Evolutionary conservation across 345 rosid genomes (phyloP), one percentile per base, ranked within the genome.

Genomic region (Gossypium herbaceum): DNA sequence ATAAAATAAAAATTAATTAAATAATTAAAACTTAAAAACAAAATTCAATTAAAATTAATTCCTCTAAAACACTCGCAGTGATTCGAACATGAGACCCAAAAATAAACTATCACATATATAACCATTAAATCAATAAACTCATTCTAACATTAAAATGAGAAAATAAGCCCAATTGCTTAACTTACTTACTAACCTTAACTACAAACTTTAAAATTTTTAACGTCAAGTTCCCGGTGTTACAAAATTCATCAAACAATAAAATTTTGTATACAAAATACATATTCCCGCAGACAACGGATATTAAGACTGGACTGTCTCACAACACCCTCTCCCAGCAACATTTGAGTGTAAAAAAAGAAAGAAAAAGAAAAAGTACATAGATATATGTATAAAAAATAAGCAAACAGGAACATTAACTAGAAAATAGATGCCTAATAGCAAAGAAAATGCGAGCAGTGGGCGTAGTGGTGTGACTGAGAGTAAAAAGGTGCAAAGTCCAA

Each of bases 261-360:
- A 34, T 34, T 34, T 69, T 65, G 72, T 54, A 54, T 54, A 54
- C 9, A n/a, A 54, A 7, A 64, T 64, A 64, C 75, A 17, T 15
- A 16, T 55, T 71, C 74, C 88, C 84, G 90, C 83, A 77, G 90
- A 92, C 91, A 88, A 67, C 87, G 88, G 93, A 83, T 83, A 88
- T 89, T 89, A 90, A 85, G 88, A 85, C 87, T 69, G 80, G 73
- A 79, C 87, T 82, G 95, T 79, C 86, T 83, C 89, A 77, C 84
- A 62, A 62, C 88, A 82, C 86, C 82, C 54, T 77, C 81, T 84
- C 86, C 71, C 34, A 66, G 9, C 22, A 34, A 63, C 47, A 63
- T 34, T 82, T 22, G 22, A 79, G 68, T 52, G 60, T 19, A 56
- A 20, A 56, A 73, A 70, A 73, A 77, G 65, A 43, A 62, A 75